Evolutionary conservation across 805 yeast species (phyloP), one percentile per base, ranked within the genome.

Genomic region (Maudiozyma barnettii): DNA sequence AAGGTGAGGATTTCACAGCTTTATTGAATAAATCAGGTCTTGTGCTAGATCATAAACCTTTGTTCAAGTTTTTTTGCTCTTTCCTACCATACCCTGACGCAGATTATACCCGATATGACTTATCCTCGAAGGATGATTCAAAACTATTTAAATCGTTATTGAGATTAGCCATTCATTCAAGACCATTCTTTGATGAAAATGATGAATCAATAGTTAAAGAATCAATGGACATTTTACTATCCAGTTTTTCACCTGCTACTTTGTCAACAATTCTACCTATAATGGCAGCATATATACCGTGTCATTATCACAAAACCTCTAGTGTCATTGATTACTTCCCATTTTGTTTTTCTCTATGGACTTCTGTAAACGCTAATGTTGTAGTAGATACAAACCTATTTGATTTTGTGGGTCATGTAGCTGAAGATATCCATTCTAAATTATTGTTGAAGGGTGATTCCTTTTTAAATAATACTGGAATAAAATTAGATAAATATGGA

Each of bases 311-410:
- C 12, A 53, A 64, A 1, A 58, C 61, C 5, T 49, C 61, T 8
- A 77, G 73, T 49, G 73, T 77, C 3, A 68, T 77, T 26, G 75
- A 79, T 51, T 79, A 81, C 53, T 60, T 86, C 26, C 81, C 90
- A 0, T 66, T 86, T 2, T 59, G 87, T 7, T 85, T 86, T 54
- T 79, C 84, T 50, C 65, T 85, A 40, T 88, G 96, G 95, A 60
- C 76, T 2, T 70, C 79, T 50, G 64, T 78, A 39, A 65, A 74
- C 54, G 65, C 71, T 49, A 62, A 71, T 53, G 59, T 73, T 37
- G 71, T 77, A 16, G 66, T 78, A 31, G 95, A 86, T 54, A 70
- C 81, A 8, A 82, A 80, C 53, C 54, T 86, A 48, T 72, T 87
- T 10, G 78, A 82, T 14, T 67, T 85, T 16, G 62, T 87, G 49